phyloP scores from a whole-genome alignment of 371 early-diverging fungal species.

The Mortierella sp. region DNA sequence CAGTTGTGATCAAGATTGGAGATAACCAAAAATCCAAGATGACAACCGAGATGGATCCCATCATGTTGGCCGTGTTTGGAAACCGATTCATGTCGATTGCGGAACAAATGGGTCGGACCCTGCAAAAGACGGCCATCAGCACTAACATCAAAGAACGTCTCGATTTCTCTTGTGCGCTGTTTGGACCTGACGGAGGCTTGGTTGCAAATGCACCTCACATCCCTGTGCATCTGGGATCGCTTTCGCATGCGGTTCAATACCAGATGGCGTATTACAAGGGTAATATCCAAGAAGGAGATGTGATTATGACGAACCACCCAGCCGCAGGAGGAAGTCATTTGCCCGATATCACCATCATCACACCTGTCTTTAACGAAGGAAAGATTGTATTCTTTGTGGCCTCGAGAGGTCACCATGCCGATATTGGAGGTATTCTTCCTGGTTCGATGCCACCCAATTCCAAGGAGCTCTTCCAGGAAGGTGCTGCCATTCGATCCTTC shows the following conservation, averaged over 20 bases:
- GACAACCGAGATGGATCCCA: slow-evolving; percentile 79
- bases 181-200: slow-evolving; percentile 91
- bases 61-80: slow-evolving; percentile 90
- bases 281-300: slow-evolving; percentile 86
- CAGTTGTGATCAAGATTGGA: slow-evolving; percentile 79
- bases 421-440: slow-evolving; percentile 91
- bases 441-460: slow-evolving; percentile 87
- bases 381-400: slow-evolving; percentile 95
- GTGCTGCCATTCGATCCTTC: slow-evolving; percentile 91
- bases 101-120: slow-evolving; percentile 96
- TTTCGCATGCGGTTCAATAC: slow-evolving; percentile 93
- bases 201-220: slow-evolving; percentile 96
- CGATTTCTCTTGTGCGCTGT: slow-evolving; percentile 97
- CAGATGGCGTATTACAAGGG: slow-evolving; percentile 82
- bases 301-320: slow-evolving; percentile 95
- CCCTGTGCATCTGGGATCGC: slow-evolving; percentile 94
- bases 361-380: slow-evolving; percentile 91
- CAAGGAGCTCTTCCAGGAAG: slow-evolving; percentile 93
- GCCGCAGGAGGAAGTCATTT: slow-evolving; percentile 96
- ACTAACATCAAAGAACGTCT: slow-evolving; percentile 97
- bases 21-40: slow-evolving; percentile 56
- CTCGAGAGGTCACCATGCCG: slow-evolving; percentile 96
- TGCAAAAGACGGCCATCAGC: slow-evolving; percentile 94
- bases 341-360: slow-evolving; percentile 96
- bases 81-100: slow-evolving; percentile 98